Percentiles rank a stretch among this genome's conserved stretches.
Evolutionary conservation across 306 rosid genomes (phyloP).

Genomic region (Corylus avellana): DNA sequence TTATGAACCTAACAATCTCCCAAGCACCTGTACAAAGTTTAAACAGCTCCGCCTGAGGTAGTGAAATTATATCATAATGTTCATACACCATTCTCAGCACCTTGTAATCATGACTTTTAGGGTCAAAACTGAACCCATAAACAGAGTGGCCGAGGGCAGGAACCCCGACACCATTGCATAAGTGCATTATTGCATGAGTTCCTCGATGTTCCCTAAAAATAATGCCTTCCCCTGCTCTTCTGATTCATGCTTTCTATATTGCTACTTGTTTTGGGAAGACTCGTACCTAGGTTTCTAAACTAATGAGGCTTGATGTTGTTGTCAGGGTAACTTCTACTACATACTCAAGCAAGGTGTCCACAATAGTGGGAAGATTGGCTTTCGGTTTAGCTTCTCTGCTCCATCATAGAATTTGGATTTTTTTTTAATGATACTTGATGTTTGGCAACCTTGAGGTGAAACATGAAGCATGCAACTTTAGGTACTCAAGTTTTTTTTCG

Average conservation of each 20-base stretch:
- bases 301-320: constrained; percentile 34
- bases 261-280: constrained; percentile 17
- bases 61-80: too few relatives aligned
- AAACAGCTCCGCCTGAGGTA: too few relatives aligned
- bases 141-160: too few relatives aligned
- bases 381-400: constrained; percentile 91
- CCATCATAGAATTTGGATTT: constrained; percentile 51
- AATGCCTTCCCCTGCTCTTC: neutral
- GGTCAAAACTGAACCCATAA: too few relatives aligned
- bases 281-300: constrained; percentile 12
- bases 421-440: constrained; percentile 13
- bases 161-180: too few relatives aligned
- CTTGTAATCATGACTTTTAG: too few relatives aligned
- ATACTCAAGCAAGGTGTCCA: constrained; percentile 67
- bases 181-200: too few relatives aligned
- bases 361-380: constrained; percentile 85
- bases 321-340: constrained; percentile 82
- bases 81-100: too few relatives aligned
- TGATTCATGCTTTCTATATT: constrained; percentile 14
- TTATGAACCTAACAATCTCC: too few relatives aligned
- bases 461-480: constrained; percentile 4
- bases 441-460: constrained; percentile 19
- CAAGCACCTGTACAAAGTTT: too few relatives aligned
- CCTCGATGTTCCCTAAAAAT: too few relatives aligned
- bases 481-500: constrained; percentile 30